These are phyloP conservation scores for Talaromyces liani DNA, from an alignment of 495 filamentous ascomycete genomes.

Conservation along the genomic window DNA sequence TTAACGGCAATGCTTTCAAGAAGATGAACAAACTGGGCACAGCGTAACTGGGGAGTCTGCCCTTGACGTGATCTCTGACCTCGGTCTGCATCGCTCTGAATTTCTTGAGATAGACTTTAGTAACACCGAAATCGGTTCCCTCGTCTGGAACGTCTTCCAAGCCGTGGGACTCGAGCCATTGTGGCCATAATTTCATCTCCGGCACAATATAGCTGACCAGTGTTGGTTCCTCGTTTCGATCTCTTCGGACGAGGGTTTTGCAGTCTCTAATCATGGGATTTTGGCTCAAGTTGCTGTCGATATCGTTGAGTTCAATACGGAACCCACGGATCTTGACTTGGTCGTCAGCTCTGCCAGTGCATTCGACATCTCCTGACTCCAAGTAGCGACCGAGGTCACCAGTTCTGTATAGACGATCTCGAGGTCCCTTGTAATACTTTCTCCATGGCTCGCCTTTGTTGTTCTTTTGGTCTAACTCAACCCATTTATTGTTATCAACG, in stretches of 20 bases:
- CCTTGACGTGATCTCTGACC: conserved; percentile 65
- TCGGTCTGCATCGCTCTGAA: conserved; percentile 66
- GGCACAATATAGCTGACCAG: conserved; percentile 91
- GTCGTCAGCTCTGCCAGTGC: conserved; percentile 73
- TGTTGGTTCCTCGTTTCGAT: conserved; percentile 84
- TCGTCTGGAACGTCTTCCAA: conserved; percentile 35
- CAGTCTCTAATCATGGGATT: conserved; percentile 79
- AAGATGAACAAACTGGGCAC: conserved; percentile 77
- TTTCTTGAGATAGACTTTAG: conserved; percentile 34
- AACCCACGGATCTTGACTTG: conserved; percentile 97
- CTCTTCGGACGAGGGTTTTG: conserved; percentile 77
- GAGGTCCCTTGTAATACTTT: conserved; percentile 69
- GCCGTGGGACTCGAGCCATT: conserved; percentile 54
- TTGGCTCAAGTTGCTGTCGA: conserved; percentile 75
- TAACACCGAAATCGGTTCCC: conserved; percentile 7
- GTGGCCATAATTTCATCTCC: conserved; percentile 61
- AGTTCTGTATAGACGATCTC: conserved; percentile 80
- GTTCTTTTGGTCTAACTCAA: conserved; percentile 48
- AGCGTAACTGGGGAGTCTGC: conserved; percentile 70
- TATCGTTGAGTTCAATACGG: conserved; percentile 90
- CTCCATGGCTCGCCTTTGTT: conserved; percentile 56
- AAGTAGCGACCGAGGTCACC: conserved; percentile 76
- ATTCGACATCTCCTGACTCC: conserved; percentile 66
- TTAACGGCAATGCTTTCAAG: conserved; percentile 74
- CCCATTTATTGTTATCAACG: conserved; percentile 67